Conservation (phyloP, 2,329 filamentous ascomycete species). For the Penicillium palitans region DNA sequence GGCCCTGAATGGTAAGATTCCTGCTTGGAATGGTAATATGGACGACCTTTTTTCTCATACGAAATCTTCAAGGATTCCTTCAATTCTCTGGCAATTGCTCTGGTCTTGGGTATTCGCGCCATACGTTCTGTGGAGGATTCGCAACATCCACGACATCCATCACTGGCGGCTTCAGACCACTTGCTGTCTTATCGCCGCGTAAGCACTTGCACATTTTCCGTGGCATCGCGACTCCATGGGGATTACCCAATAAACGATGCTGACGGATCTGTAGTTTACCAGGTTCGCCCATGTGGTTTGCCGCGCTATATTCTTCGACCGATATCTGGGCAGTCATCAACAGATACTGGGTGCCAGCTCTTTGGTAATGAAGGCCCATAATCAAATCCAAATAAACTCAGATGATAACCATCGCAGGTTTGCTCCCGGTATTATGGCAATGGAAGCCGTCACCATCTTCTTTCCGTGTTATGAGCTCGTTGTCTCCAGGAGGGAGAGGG, state of each 20-base stretch:
- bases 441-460: not conserved
- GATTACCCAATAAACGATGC: not conserved
- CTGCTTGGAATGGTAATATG: not conserved
- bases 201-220: not conserved
- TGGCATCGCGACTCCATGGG: not conserved
- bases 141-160: not conserved
- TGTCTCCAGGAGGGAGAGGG: not conserved
- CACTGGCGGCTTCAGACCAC: not conserved
- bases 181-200: not conserved
- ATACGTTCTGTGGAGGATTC: not conserved
- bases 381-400: not conserved
- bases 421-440: not conserved
- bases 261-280: not conserved
- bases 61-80: not conserved
- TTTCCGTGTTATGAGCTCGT: not conserved
- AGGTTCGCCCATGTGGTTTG: not conserved
- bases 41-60: not conserved
- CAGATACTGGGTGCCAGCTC: not conserved
- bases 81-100: not conserved
- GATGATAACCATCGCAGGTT: not conserved
- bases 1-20: not conserved
- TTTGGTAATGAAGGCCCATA: not conserved
- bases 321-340: not conserved
- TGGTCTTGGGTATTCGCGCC: not conserved
- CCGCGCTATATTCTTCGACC: not conserved